Evolutionary conservation across 2,329 filamentous ascomycete species (phyloP).

Genomic region (Oidium heveae): DNA sequence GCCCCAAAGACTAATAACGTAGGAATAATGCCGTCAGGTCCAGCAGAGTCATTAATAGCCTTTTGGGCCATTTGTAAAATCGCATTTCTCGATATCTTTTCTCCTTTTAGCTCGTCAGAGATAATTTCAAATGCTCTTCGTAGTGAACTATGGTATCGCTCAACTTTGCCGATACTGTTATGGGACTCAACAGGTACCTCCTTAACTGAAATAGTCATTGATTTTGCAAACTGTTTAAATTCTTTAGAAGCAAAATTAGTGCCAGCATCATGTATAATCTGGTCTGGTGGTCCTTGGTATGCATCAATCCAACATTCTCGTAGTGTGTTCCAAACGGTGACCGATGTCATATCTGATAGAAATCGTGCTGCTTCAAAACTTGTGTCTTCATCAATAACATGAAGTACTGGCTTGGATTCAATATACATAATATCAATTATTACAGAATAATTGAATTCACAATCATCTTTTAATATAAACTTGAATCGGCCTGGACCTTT

Average conservation of each 20-base stretch:
- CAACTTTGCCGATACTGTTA: not conserved
- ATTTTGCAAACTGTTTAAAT: not conserved
- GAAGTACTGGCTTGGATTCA: not conserved
- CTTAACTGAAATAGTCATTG: not conserved
- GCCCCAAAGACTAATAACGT: not conserved
- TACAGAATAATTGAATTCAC: constrained; percentile 1
- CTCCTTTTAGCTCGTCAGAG: not conserved
- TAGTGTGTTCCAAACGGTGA: not conserved
- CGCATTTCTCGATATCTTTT: not conserved
- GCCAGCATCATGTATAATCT: not conserved
- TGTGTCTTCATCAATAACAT: constrained; percentile 1
- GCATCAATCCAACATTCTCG: constrained; percentile 1
- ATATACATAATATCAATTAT: constrained; percentile 1
- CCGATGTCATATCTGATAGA: not conserved
- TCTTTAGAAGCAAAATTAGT: constrained; percentile 2
- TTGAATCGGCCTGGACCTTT: not conserved
- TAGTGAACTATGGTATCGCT: not conserved
- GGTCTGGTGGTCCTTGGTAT: constrained; percentile 1
- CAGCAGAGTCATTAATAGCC: not conserved
- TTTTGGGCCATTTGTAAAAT: not conserved
- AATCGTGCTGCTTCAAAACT: constrained; percentile 1
- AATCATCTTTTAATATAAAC: not conserved
- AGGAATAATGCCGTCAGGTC: not conserved
- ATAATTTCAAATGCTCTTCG: too few relatives aligned
- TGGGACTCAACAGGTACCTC: constrained; percentile 1